Base-by-base conservation (phyloP, 1,284 basidiomycete species). In the Rhodotorula sp. region DNA sequence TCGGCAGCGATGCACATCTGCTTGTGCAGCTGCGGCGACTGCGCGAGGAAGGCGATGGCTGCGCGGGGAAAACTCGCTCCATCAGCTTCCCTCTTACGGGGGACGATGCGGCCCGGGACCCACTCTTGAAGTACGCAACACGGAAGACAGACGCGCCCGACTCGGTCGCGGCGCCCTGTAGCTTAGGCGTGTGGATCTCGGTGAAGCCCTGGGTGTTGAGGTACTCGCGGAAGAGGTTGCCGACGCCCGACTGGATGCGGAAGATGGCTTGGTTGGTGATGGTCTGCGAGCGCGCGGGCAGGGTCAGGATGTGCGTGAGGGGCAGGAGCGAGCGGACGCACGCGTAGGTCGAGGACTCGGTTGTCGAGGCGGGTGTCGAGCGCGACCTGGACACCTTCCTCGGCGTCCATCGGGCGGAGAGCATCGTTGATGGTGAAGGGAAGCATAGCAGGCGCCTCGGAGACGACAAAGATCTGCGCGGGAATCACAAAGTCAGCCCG, bases 1-100 rank as follows among this genome's bases (percentile, higher is more conserved):
- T 99, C 96, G 70, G 93, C 93, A 47, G 95, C 92, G 76, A 99
- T 99, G 69, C 91, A 92, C 96, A 99, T 99, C 82, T 99, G 96
- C 82, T 99, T 99, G 59, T 92, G 92, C 22, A 99, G 85, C 81
- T 99, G 96, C 54, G 96, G 96, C 59, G 89, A 92, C 81, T 99
- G 96, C 11, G 96, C 96, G 37, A 99, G 86, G 84, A 87, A 99
- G 2, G 96, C 96, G 74, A 83, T 86, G 50, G 91, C 92, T 90
- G 70, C n/a, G 22, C 1, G 20, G 1, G 10, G 40, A 44, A 34
- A 10, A 34, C 34, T 34, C 40, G 13, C 40, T 44, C 15, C 40
- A 18, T 44, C 40, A 44, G 40, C 40, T 15, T 13, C n/a, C n/a
- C n/a, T n/a, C n/a, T n/a, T n/a, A n/a, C n/a, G n/a, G n/a, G n/a